Evolutionary conservation across 2,329 filamentous ascomycete species (phyloP), one percentile per base, ranked within the genome.

Genomic region (Fusarium azukiicola): DNA sequence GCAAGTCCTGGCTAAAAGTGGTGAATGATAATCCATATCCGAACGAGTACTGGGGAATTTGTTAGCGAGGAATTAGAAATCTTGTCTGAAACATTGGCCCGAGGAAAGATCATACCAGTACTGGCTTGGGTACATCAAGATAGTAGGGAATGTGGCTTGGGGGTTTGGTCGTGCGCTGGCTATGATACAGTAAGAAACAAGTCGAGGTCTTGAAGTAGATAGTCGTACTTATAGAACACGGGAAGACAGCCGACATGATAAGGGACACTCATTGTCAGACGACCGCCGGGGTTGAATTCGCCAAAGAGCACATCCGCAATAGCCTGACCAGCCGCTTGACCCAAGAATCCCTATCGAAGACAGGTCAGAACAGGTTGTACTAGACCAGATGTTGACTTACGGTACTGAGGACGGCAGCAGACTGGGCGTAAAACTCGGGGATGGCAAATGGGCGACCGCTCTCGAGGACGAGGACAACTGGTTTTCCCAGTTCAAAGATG

Each of bases 181-280:
- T 52, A 23, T 52, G 49, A 52, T 10, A 27, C n/a, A 52, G 49
- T 52, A 23, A 52, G 49, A 32, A 27, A 52, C 6, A 27, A 23
- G 21, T 23, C 21, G 49, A 52, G 21, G n/a, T 52, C 49, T 52
- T 23, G n/a, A 14, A 27, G 49, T 10, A 27, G 49, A 27, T 27
- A 52, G 21, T 27, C 21, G 21, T 52, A 52, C 49, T 52, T 52
- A n/a, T 52, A 52, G 49, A 23, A 52, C 49, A 27, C 49, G 23
- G 49, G 49, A 27, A 52, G 49, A 52, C 21, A 52, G 21, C 49
- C 49, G 21, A 27, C 49, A 27, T 52, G 21, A 14, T 52, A 52
- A 52, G 49, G 49, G n/a, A 52, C 49, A 52, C 49, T 52, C 49
- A 52, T 52, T 52, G 49, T 52, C 49, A 52, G 49, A 23, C 49